Percentiles rank a stretch among this genome's conserved stretches.
These are phyloP conservation scores for Plasmopara muralis DNA, from an alignment of 352 stramenopile genomes.

Conservation along the genomic window DNA sequence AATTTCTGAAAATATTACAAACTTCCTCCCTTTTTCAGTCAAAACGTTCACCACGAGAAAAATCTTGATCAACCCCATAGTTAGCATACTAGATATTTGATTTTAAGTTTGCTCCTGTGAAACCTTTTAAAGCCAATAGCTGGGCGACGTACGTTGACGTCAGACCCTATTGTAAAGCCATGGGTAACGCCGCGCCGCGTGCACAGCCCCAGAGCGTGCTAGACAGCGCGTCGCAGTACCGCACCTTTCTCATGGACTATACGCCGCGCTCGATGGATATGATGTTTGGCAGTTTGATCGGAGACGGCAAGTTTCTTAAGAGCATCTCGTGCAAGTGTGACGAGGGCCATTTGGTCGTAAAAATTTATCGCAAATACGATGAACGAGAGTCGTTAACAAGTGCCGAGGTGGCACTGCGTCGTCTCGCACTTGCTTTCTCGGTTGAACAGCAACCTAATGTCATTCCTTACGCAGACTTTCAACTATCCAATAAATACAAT, in stretches of 20 bases:
- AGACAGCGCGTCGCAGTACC: slow-evolving; percentile 82
- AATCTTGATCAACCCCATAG: too few species aligned
- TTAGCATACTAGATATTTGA: too few species aligned
- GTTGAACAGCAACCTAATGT: slow-evolving; percentile 75
- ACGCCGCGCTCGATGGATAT: slow-evolving; percentile 77
- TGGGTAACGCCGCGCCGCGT: slow-evolving; percentile 80
- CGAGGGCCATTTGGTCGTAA: slow-evolving; percentile 78
- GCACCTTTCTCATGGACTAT: slow-evolving; percentile 86
- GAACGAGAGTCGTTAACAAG: slow-evolving; percentile 55
- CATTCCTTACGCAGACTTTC: slow-evolving; percentile 75
- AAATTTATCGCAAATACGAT: slow-evolving; percentile 86
- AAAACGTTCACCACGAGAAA: too few species aligned
- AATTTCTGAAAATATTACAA: too few species aligned
- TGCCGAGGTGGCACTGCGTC: slow-evolving; percentile 48
- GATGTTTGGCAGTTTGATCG: slow-evolving; percentile 80
- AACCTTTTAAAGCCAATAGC: too few species aligned
- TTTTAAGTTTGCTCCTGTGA: too few species aligned
- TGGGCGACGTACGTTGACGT: too few species aligned
- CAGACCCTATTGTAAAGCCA: slow-evolving; percentile 10
- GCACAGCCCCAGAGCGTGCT: slow-evolving; percentile 68
- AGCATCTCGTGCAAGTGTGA: slow-evolving; percentile 84
- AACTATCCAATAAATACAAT: slow-evolving; percentile 72
- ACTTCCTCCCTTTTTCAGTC: too few species aligned
- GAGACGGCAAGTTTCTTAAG: slow-evolving; percentile 88
- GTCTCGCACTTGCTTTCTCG: slow-evolving; percentile 47